A percentile compares a stretch with the other conserved stretches of the same genome.
Evolutionary conservation across 2,329 filamentous ascomycete species (phyloP).

Genomic region (Aspergillus aculeatinus): DNA sequence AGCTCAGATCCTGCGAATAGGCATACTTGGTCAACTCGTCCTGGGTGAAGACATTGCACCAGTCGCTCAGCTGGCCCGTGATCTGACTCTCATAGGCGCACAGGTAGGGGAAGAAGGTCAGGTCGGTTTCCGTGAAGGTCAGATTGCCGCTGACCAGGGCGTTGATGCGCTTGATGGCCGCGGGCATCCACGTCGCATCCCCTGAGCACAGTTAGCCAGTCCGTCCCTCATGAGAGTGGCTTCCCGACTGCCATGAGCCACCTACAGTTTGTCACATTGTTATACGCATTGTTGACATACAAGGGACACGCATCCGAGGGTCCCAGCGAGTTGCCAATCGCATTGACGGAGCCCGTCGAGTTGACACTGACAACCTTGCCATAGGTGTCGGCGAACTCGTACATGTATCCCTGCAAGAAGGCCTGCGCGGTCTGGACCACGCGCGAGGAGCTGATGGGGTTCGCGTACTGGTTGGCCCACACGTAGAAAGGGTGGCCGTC

Average conservation of each 20-base stretch:
- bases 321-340: slow-evolving; percentile 62
- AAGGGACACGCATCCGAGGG: slow-evolving; percentile 62
- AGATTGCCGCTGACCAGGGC: slow-evolving; percentile 53
- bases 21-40: slow-evolving; percentile 64
- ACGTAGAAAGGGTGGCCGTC: slow-evolving; percentile 55
- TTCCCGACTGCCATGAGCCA: too few relatives aligned
- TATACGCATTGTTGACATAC: slow-evolving; percentile 53
- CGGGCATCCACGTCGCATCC: slow-evolving; percentile 18
- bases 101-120: slow-evolving; percentile 64
- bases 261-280: slow-evolving; percentile 20
- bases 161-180: slow-evolving; percentile 51
- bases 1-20: slow-evolving; percentile 66
- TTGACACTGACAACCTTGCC: slow-evolving; percentile 62
- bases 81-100: slow-evolving; percentile 72
- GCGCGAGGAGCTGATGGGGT: background rate
- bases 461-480: slow-evolving; percentile 63
- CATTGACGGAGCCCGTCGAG: slow-evolving; percentile 50
- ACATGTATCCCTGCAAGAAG: background rate
- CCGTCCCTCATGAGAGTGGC: background rate
- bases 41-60: slow-evolving; percentile 62
- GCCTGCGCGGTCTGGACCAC: slow-evolving; percentile 1
- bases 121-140: slow-evolving; percentile 54
- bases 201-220: background rate
- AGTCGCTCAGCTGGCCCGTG: slow-evolving; percentile 59
- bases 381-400: slow-evolving; percentile 23